These are phyloP conservation scores for Candida mattraensis DNA, from an alignment of 805 yeast genomes.

Conservation along the genomic window DNA sequence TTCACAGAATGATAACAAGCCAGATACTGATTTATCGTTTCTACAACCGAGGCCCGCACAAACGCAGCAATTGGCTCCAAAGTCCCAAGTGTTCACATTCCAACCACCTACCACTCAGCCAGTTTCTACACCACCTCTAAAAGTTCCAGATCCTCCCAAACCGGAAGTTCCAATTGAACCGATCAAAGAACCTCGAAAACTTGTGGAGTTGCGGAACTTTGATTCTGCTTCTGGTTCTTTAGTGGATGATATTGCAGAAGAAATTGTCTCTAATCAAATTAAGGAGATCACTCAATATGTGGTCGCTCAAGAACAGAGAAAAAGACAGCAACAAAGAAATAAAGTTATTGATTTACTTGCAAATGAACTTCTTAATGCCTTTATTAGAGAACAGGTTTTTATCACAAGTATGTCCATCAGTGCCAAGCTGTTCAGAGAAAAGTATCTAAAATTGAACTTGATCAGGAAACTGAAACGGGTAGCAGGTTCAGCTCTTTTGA, in stretches of 20 bases:
- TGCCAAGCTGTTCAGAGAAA: conserved; percentile 44
- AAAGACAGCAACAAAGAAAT: conserved; percentile 21
- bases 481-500: conserved; percentile 27
- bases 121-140: too few species aligned
- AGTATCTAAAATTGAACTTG: conserved; percentile 30
- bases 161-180: too few species aligned
- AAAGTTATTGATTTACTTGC: conserved; percentile 40
- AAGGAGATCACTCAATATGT: conserved; percentile 5
- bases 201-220: conserved; percentile 26
- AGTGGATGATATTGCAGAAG: conserved; percentile 24
- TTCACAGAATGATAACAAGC: too few species aligned
- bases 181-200: conserved; percentile 4
- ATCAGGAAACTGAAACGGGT: conserved; percentile 34
- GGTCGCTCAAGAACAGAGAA: conserved; percentile 2
- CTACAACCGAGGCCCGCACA: too few species aligned
- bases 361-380: conserved; percentile 55
- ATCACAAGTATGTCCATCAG: conserved; percentile 40
- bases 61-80: too few species aligned
- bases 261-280: conserved; percentile 31
- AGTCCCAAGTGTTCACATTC: too few species aligned
- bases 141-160: too few species aligned
- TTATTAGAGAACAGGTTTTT: conserved; percentile 56
- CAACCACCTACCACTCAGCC: too few species aligned
- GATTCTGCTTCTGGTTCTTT: conserved; percentile 30
- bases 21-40: too few species aligned